A percentile compares a stretch with the other conserved stretches of the same genome.
phyloP scores from a whole-genome alignment of 257 asterid species.

The Henckelia pumila region DNA sequence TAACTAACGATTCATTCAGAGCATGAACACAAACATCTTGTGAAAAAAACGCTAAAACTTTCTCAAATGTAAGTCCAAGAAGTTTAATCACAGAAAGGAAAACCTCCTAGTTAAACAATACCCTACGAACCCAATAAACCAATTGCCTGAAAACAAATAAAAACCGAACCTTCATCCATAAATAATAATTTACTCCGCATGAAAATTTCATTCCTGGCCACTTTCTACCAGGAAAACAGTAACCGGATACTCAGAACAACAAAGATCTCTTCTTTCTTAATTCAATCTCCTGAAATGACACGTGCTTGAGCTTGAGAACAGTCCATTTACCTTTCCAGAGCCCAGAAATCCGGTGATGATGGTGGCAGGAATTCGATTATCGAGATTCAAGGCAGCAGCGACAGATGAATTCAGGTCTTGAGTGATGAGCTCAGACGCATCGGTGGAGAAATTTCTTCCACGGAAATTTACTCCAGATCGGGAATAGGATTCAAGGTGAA shows the following conservation, averaged over 20 bases:
- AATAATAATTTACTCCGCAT: no score
- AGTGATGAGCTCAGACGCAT: slow-evolving; percentile 45
- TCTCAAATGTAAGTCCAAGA: slow-evolving; percentile 3
- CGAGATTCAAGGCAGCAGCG: slow-evolving; percentile 63
- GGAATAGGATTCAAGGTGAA: slow-evolving; percentile 24
- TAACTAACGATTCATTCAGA: no score
- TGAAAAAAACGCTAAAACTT: not conserved
- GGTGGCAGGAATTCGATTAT: slow-evolving; percentile 80
- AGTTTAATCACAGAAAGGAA: not conserved
- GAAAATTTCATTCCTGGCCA: no score
- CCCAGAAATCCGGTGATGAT: slow-evolving; percentile 92
- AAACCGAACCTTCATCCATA: not conserved
- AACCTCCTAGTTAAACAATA: slow-evolving; percentile 12
- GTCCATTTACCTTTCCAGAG: slow-evolving; percentile 73
- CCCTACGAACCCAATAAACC: not conserved
- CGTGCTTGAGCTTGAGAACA: not conserved
- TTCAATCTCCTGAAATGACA: slow-evolving; percentile 3
- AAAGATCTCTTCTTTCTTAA: not conserved
- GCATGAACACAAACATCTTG: no score
- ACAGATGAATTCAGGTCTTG: slow-evolving; percentile 58
- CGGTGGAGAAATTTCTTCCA: slow-evolving; percentile 43
- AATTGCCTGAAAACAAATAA: not conserved
- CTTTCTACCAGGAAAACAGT: not conserved
- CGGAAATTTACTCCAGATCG: not conserved
- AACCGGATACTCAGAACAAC: slow-evolving; percentile 9